Percentiles rank a stretch among this genome's conserved stretches.
Conservation (phyloP, 129 eudicot genomes). For the Erigeron canadensis region DNA sequence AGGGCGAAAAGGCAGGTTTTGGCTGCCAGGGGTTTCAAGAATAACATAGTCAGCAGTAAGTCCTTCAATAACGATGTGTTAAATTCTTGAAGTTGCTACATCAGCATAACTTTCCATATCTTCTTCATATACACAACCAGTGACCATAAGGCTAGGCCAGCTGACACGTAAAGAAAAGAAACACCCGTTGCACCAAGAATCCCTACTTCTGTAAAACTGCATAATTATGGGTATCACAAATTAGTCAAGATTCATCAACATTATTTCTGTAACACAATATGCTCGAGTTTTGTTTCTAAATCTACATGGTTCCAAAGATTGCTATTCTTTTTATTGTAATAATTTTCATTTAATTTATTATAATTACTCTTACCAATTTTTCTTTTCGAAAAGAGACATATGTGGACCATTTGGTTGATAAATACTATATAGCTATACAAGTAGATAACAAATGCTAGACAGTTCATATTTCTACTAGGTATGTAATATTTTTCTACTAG, state of each 20-base stretch:
- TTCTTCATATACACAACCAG: conserved; percentile 86
- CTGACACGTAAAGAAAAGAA: conserved; percentile 67
- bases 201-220: conserved; percentile 70
- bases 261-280: neutral
- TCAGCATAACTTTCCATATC: conserved; percentile 85
- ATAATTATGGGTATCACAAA: conserved; percentile 8
- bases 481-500: neutral
- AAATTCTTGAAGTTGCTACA: conserved; percentile 31
- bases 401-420: neutral
- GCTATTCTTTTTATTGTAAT: neutral
- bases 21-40: conserved; percentile 11
- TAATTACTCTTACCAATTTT: neutral
- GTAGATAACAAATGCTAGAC: neutral
- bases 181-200: conserved; percentile 60
- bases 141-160: conserved; percentile 89
- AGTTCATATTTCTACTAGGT: neutral
- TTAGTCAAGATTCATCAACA: conserved; percentile 3
- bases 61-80: conserved; percentile 9
- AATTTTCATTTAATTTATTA: neutral
- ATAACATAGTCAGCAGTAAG: conserved; percentile 25
- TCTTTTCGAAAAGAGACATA: neutral
- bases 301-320: neutral
- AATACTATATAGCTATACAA: neutral
- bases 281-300: neutral
- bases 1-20: conserved; percentile 7